These are phyloP conservation scores for Eucalyptus coolabah DNA, from an alignment of 345 rosid species.

Conservation along the genomic window DNA sequence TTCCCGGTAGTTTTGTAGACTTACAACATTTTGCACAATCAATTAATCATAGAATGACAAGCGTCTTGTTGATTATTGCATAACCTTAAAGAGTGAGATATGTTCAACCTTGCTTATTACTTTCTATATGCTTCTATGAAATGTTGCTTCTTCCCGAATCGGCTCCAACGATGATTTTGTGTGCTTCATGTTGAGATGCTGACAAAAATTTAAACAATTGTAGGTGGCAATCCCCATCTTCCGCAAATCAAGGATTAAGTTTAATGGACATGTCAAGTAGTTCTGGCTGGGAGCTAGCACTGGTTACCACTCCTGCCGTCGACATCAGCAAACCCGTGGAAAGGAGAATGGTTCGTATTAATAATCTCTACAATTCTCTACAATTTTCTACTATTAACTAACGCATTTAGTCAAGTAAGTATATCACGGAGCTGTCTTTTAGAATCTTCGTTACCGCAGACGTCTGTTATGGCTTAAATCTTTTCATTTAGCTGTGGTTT, in stretches of 20 bases:
- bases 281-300: conserved; percentile 94
- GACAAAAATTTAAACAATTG: not conserved
- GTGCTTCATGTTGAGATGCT: not conserved
- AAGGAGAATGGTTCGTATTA: conserved; percentile 43
- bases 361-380: not conserved
- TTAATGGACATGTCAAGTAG: conserved; percentile 29
- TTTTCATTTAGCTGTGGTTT: not conserved
- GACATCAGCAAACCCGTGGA: conserved; percentile 5
- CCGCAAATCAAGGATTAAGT: conserved; percentile 30
- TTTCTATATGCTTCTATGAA: not conserved
- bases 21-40: not conserved
- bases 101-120: not conserved
- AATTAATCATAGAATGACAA: not conserved
- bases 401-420: not conserved
- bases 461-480: not conserved
- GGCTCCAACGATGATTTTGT: not conserved
- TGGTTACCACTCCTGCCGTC: conserved; percentile 65
- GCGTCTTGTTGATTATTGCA: not conserved
- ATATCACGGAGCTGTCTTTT: not conserved
- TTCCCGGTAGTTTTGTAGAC: not conserved
- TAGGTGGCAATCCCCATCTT: conserved; percentile 34
- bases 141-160: not conserved
- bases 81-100: not conserved
- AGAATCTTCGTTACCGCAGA: not conserved
- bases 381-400: not conserved